phyloP scores from a whole-genome alignment of 2,329 filamentous ascomycete species.

The Pyricularia sp. region DNA sequence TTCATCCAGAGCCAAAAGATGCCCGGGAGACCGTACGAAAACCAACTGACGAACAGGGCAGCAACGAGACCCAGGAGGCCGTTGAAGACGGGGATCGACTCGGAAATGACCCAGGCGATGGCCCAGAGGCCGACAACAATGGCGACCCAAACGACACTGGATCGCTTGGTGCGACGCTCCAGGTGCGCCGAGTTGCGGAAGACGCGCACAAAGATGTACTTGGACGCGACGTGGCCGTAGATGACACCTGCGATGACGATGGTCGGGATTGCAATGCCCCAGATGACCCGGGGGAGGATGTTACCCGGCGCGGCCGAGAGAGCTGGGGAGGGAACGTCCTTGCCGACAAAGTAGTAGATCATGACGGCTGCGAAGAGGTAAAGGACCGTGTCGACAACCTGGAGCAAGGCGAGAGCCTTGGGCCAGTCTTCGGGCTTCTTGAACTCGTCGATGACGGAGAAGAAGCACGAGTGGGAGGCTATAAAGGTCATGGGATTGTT shows the following conservation, averaged over 20 bases:
- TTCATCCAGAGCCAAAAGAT: slow-evolving; percentile 39
- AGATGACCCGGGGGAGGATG: slow-evolving; percentile 53
- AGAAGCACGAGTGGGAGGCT: slow-evolving; percentile 58
- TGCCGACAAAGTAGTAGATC: slow-evolving; percentile 54
- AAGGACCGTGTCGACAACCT: slow-evolving; percentile 37
- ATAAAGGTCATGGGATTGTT: background rate
- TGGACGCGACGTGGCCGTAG: slow-evolving; percentile 56
- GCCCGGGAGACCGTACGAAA: slow-evolving; percentile 43
- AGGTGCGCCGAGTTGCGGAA: slow-evolving; percentile 51
- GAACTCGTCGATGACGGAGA: slow-evolving; percentile 56
- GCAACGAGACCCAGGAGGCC: slow-evolving; percentile 53
- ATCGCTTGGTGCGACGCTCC: slow-evolving; percentile 36
- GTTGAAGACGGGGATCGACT: slow-evolving; percentile 61
- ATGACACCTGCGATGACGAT: slow-evolving; percentile 65
- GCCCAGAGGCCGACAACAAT: slow-evolving; percentile 48
- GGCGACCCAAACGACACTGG: slow-evolving; percentile 47
- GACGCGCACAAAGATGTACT: slow-evolving; percentile 55
- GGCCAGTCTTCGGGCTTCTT: slow-evolving; percentile 39
- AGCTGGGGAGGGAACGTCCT: slow-evolving; percentile 53
- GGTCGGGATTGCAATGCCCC: slow-evolving; percentile 58
- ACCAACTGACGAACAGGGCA: slow-evolving; percentile 58
- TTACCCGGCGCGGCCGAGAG: slow-evolving; percentile 47
- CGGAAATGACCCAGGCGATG: slow-evolving; percentile 57
- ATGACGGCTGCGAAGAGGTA: slow-evolving; percentile 42
- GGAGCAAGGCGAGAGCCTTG: slow-evolving; percentile 36